Base-by-base conservation (phyloP, 495 filamentous ascomycete genomes). In the Aspergillus nanangensis region DNA sequence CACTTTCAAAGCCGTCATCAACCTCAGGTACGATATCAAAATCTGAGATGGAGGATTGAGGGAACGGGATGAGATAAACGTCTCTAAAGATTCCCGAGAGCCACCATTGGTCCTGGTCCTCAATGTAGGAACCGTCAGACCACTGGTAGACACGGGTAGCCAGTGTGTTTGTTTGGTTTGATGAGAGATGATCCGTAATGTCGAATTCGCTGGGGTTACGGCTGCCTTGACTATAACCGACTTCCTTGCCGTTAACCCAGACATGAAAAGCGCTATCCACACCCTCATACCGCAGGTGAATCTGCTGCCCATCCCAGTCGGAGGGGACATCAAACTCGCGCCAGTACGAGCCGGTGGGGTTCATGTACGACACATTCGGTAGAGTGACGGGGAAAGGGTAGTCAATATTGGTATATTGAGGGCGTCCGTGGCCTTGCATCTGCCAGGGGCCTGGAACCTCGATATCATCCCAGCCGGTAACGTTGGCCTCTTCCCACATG, bases 391-490 rank as follows among this genome's bases (percentile, higher is more conserved):
- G 78, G 41, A 81, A 82, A 13, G 77, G 82, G 42, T 67, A 85
- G 48, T 76, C 69, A 38, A 80, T 57, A 48, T 84, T 86, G 4
- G 76, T 80, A 49, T 82, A 82, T 14, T 79, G 75, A 4, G 78
- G 78, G 8, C 71, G 73, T 3, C 77, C 78, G 44, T 79, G 76
- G 21, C 79, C 80, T 46, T 84, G 78, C 10, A 80, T 60, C 49
- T 85, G 82, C 82, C 82, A 86, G 74, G 80, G 79, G n/a, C 79
- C 76, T 0, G 81, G 82, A 8, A 85, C 82, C 29, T 67, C 42
- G 41, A 83, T 70, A 32, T 69, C 60, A 23, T 62, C 63, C 75
- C 79, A 81, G 45, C 31, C 47, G 11, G 57, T 58, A 15, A 45
- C 47, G 3, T 70, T 55, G 21, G 44, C 48, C 3, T 52, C 44